phyloP scores from a whole-genome alignment of 2,329 filamentous ascomycete species.

The Colletotrichum salicis region DNA sequence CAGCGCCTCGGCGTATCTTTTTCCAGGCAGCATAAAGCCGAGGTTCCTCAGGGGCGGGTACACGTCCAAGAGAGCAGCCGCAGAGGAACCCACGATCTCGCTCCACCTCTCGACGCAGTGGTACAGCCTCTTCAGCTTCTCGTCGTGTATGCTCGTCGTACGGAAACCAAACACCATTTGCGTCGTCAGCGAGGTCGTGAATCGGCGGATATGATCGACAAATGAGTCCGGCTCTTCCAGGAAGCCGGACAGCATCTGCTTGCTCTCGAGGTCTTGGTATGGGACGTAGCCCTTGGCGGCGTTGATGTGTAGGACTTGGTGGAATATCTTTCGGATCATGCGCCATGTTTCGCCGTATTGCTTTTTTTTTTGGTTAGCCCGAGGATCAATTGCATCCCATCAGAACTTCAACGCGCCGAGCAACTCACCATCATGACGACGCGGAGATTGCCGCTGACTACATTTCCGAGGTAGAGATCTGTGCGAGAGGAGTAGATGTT shows the following conservation, averaged over 20 bases:
- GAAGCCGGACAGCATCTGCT: slow-evolving; percentile 54
- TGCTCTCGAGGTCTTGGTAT: slow-evolving; percentile 53
- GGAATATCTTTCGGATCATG: slow-evolving; percentile 44
- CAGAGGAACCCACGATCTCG: slow-evolving; percentile 51
- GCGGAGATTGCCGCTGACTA: slow-evolving; percentile 10
- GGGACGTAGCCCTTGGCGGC: slow-evolving; percentile 53
- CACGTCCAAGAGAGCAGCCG: slow-evolving; percentile 57
- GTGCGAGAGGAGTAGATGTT: slow-evolving; percentile 60
- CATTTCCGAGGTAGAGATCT: slow-evolving; percentile 16
- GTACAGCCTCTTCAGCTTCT: slow-evolving; percentile 56
- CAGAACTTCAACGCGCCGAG: too few relatives aligned
- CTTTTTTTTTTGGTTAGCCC: neutral
- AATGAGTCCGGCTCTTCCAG: slow-evolving; percentile 51
- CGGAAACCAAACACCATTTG: slow-evolving; percentile 63
- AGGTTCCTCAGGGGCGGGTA: slow-evolving; percentile 51
- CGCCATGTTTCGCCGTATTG: slow-evolving; percentile 28
- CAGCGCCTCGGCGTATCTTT: slow-evolving; percentile 49
- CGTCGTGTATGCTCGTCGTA: slow-evolving; percentile 52
- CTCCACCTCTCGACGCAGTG: slow-evolving; percentile 47
- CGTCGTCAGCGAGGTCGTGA: slow-evolving; percentile 60
- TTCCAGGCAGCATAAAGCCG: slow-evolving; percentile 19
- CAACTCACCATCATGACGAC: slow-evolving; percentile 21
- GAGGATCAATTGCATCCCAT: neutral
- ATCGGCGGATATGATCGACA: slow-evolving; percentile 57
- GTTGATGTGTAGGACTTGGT: slow-evolving; percentile 51